Percentiles rank a stretch among this genome's conserved stretches.
These are phyloP conservation scores for Silene noctiflora DNA, from an alignment of 179 eudicot genomes.

Conservation along the genomic window DNA sequence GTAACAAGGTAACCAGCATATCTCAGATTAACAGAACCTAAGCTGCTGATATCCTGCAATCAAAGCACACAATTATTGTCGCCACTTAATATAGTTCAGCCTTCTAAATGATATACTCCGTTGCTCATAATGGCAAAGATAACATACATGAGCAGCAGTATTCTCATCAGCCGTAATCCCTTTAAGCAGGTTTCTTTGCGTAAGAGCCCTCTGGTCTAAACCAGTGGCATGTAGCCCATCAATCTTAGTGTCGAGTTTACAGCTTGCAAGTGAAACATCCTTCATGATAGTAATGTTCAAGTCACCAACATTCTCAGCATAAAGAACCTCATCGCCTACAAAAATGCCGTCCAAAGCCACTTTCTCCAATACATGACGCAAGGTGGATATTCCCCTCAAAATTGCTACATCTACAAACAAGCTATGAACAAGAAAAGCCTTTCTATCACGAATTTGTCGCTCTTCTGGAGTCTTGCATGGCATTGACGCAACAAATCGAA, in stretches of 20 bases:
- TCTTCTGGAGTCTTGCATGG: slow-evolving; percentile 97
- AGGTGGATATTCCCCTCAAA: slow-evolving; percentile 68
- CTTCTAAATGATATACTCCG: background rate
- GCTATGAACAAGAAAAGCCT: slow-evolving; percentile 94
- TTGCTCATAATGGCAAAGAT: slow-evolving; percentile 4
- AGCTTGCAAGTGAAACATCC: slow-evolving; percentile 77
- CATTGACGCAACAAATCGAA: slow-evolving; percentile 82
- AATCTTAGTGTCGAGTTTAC: slow-evolving; percentile 89
- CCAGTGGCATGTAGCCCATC: slow-evolving; percentile 85
- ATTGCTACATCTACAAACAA: slow-evolving; percentile 96
- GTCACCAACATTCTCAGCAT: slow-evolving; percentile 75
- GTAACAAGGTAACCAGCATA: slow-evolving; percentile 77
- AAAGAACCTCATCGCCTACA: slow-evolving; percentile 38
- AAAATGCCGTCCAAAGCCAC: slow-evolving; percentile 28
- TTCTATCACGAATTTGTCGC: slow-evolving; percentile 89
- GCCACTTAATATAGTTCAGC: background rate
- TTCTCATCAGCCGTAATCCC: slow-evolving; percentile 99
- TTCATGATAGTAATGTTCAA: slow-evolving; percentile 58
- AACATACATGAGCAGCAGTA: slow-evolving; percentile 96
- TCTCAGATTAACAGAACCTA: slow-evolving; percentile 82
- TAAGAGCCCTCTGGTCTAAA: slow-evolving; percentile 51
- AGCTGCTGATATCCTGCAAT: slow-evolving; percentile 80
- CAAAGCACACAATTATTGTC: slow-evolving; percentile 18
- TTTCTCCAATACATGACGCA: slow-evolving; percentile 58
- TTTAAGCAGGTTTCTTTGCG: slow-evolving; percentile 80